phyloP scores from a whole-genome alignment of 495 filamentous ascomycete genomes.

The Neurospora sp. region DNA sequence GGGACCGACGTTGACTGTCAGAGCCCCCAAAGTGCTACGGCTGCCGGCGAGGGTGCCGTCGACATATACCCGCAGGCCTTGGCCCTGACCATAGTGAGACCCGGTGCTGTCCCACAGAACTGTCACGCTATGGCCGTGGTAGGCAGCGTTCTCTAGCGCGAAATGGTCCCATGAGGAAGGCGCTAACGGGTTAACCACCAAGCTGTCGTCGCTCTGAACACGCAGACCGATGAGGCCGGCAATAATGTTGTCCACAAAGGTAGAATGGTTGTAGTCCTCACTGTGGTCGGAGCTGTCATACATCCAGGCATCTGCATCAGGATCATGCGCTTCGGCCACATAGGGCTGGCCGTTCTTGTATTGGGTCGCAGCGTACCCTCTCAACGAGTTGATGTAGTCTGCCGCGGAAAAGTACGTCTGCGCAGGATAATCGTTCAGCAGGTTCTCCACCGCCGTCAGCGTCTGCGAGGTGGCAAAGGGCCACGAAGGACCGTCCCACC shows the following conservation, averaged over 20 bases:
- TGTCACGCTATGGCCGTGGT: slow-evolving; percentile 33
- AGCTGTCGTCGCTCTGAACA: slow-evolving; percentile 23
- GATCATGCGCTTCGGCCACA: slow-evolving; percentile 37
- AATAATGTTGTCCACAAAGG: slow-evolving; percentile 38
- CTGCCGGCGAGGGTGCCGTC: too few species aligned
- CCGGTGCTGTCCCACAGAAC: slow-evolving; percentile 2
- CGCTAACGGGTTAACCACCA: slow-evolving; percentile 31
- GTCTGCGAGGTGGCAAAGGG: too few species aligned
- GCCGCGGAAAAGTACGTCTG: too few species aligned
- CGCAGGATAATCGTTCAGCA: too few species aligned
- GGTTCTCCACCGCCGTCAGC: too few species aligned
- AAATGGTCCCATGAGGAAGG: slow-evolving; percentile 36
- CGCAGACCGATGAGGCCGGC: slow-evolving; percentile 35
- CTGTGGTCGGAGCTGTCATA: slow-evolving; percentile 31
- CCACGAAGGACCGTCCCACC: too few species aligned
- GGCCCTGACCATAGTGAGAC: too few species aligned
- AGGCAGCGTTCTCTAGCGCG: slow-evolving; percentile 33
- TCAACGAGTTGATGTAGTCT: too few species aligned
- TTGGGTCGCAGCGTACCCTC: slow-evolving; percentile 22
- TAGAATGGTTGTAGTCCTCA: slow-evolving; percentile 39
- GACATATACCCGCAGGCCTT: too few species aligned
- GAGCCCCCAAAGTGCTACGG: too few species aligned
- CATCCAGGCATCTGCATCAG: slow-evolving; percentile 29
- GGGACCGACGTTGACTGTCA: too few species aligned
- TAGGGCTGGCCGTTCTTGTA: slow-evolving; percentile 35